phyloP scores from a whole-genome alignment of 2,329 filamentous ascomycete species.

The Diaporthe velutina region DNA sequence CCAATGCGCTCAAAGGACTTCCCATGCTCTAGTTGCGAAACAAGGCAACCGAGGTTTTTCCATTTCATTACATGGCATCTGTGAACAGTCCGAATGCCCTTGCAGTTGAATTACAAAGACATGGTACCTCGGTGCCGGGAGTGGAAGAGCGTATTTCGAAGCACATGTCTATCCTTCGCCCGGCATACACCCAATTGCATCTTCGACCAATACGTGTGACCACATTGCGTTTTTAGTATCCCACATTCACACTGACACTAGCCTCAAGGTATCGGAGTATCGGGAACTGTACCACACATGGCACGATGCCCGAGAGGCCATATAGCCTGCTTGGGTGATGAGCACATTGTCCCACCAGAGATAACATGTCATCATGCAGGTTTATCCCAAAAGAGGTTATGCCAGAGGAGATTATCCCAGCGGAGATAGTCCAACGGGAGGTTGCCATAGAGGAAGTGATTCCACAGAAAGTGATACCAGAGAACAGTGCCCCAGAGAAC shows the following conservation, averaged over 20 bases:
- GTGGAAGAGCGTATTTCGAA: neutral
- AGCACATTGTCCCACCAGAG: neutral
- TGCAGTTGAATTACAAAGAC: neutral
- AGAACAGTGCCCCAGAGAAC: too few relatives aligned
- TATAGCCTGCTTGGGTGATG: neutral
- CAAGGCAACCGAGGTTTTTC: neutral
- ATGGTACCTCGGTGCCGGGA: too few relatives aligned
- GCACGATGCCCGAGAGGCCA: neutral
- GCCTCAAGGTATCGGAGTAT: neutral
- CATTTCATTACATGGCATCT: neutral
- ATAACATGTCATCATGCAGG: neutral
- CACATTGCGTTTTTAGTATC: neutral
- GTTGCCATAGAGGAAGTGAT: too few relatives aligned
- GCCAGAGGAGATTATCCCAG: too few relatives aligned
- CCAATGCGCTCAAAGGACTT: neutral
- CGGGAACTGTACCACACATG: neutral
- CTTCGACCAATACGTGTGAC: too few relatives aligned
- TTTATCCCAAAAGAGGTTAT: too few relatives aligned
- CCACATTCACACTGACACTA: too few relatives aligned
- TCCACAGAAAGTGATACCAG: too few relatives aligned
- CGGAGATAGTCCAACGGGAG: too few relatives aligned
- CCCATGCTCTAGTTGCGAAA: neutral
- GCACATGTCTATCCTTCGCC: too few relatives aligned
- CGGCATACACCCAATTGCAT: too few relatives aligned
- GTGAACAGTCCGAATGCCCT: neutral